Conservation (phyloP, 176 grass and related monocot species). For the Eragrostis curvula region DNA sequence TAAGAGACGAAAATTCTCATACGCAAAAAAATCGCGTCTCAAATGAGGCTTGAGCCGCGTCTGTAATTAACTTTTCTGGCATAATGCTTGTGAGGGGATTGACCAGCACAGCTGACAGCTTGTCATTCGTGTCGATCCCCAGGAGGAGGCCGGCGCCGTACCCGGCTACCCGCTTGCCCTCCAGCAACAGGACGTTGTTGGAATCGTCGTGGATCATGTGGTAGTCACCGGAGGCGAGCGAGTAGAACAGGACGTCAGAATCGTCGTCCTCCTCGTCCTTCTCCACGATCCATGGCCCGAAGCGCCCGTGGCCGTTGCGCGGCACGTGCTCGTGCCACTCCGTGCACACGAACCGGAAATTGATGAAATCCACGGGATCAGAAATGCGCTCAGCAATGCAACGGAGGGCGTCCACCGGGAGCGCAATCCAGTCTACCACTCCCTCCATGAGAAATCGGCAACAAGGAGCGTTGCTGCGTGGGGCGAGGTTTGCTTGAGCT, state of each 20-base stretch:
- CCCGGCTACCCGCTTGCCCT: background rate
- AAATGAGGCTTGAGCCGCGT: no score
- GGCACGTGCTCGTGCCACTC: background rate
- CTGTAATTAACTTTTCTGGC: no score
- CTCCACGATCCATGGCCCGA: background rate
- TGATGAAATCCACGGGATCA: background rate
- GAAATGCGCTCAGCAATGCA: background rate
- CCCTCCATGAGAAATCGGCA: background rate
- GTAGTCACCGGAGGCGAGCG: background rate
- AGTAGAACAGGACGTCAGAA: slow-evolving; percentile 5
- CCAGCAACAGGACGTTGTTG: background rate
- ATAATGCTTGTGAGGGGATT: slow-evolving; percentile 22
- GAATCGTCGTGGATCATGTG: background rate
- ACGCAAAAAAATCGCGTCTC: no score
- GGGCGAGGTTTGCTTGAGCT: no score
- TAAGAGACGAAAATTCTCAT: no score
- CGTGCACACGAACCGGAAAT: background rate
- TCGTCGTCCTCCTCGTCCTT: background rate
- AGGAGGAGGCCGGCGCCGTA: slow-evolving; percentile 16
- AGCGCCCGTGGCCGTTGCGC: background rate
- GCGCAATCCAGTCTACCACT: background rate
- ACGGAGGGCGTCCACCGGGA: background rate
- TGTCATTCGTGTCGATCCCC: background rate
- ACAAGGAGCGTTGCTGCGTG: no score
- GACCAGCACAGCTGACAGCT: background rate